Evolutionary conservation across 768 basidiomycete species (phyloP).

Genomic region (Naganishia kalamii): DNA sequence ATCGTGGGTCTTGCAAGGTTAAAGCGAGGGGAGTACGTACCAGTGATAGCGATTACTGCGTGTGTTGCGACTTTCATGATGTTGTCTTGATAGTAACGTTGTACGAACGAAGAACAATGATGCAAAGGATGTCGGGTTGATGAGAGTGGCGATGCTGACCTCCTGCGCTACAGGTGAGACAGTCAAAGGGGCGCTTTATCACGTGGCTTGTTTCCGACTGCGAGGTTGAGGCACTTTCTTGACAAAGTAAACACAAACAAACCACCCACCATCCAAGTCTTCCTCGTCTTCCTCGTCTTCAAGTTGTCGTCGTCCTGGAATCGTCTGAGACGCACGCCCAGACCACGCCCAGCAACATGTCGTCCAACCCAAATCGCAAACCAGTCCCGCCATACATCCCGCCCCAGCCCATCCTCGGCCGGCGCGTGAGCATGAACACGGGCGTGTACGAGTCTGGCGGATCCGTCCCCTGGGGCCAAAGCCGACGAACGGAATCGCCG

Average conservation of each 20-base stretch:
- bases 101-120: neutral
- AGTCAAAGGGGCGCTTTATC: neutral
- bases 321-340: too few relatives aligned
- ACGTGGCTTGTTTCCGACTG: neutral
- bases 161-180: neutral
- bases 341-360: neutral
- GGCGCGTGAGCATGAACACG: constrained; percentile 9
- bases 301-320: too few relatives aligned
- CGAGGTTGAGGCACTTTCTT: neutral
- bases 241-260: neutral
- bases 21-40: neutral
- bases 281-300: too few relatives aligned
- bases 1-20: neutral
- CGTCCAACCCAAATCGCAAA: constrained; percentile 4
- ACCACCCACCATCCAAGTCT: too few relatives aligned
- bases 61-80: neutral
- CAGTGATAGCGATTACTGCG: neutral
- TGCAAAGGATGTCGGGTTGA: neutral
- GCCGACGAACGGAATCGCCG: neutral
- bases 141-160: neutral
- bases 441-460: neutral
- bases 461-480: constrained; percentile 1
- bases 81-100: neutral
- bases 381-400: constrained; percentile 11
- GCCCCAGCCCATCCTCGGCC: neutral